Evolutionary conservation across 2,329 filamentous ascomycete genomes (phyloP).

Genomic region (Diatrype stigma): DNA sequence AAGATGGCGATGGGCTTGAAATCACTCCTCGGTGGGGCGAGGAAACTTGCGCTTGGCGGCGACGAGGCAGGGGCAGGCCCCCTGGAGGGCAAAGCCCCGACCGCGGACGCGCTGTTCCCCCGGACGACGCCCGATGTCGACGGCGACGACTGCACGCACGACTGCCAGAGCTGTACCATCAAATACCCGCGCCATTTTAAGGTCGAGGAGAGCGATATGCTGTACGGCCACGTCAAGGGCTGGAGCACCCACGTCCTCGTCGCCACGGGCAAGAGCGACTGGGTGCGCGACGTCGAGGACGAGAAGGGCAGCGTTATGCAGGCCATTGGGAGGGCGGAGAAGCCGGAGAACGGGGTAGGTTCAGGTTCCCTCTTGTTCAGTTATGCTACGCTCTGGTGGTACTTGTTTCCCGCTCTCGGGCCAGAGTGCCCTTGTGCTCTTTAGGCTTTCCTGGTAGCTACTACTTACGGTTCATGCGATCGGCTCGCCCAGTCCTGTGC

Average conservation of each 20-base stretch:
- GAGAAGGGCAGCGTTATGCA: constrained; percentile 85
- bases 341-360: constrained; percentile 66
- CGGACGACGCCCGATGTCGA: constrained; percentile 72
- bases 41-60: constrained; percentile 29
- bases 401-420: too few species aligned
- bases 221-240: constrained; percentile 82
- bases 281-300: constrained; percentile 83
- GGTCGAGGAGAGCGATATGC: constrained; percentile 70
- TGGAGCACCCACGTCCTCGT: constrained; percentile 90
- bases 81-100: constrained; percentile 19
- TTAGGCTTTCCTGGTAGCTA: too few species aligned
- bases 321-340: constrained; percentile 57
- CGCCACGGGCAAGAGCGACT: constrained; percentile 93
- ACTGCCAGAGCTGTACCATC: constrained; percentile 78
- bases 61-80: constrained; percentile 13
- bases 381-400: not conserved
- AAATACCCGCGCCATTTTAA: constrained; percentile 69
- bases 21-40: constrained; percentile 35
- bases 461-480: too few species aligned
- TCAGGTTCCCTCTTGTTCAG: not conserved
- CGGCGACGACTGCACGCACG: constrained; percentile 82
- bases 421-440: too few species aligned
- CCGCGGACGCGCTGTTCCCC: constrained; percentile 58
- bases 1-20: constrained; percentile 39
- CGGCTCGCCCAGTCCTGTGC: too few species aligned